Percentiles rank a stretch among this genome's conserved stretches.
Conservation (phyloP, 2,329 filamentous ascomycete genomes). For the Clonostachys solani region DNA sequence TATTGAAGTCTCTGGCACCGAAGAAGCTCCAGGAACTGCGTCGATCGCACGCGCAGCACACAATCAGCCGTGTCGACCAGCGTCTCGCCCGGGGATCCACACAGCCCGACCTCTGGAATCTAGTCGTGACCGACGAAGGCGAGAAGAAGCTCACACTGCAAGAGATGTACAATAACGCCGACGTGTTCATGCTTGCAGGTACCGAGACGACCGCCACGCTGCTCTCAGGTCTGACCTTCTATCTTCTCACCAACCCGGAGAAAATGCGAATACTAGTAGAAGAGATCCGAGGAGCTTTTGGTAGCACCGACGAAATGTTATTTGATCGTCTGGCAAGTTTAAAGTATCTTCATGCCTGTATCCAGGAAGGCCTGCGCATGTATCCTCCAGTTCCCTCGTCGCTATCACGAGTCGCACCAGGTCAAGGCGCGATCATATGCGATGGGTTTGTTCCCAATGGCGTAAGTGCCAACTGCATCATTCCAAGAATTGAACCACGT, state of each 20-base stretch:
- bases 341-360: slow-evolving; percentile 31
- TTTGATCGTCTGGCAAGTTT: slow-evolving; percentile 22
- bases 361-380: slow-evolving; percentile 19
- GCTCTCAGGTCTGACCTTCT: background rate
- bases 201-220: slow-evolving; percentile 1
- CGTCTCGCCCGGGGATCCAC: background rate
- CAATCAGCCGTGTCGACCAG: background rate
- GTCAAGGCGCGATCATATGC: slow-evolving; percentile 15
- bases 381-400: slow-evolving; percentile 5
- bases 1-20: slow-evolving; percentile 4
- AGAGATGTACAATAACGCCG: background rate
- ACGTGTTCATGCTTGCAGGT: background rate
- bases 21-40: slow-evolving; percentile 5
- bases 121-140: background rate
- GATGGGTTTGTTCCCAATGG: slow-evolving; percentile 19
- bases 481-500: too few relatives aligned
- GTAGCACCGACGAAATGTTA: slow-evolving; percentile 17
- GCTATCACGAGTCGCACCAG: background rate
- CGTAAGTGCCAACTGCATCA: slow-evolving; percentile 8
- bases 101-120: background rate
- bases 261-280: background rate
- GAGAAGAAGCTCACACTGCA: background rate
- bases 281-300: background rate
- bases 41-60: slow-evolving; percentile 4
- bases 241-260: background rate